Percentiles rank a stretch among this genome's conserved stretches.
Conservation (phyloP, 176 grass and related monocot genomes). For the Themeda triandra region DNA sequence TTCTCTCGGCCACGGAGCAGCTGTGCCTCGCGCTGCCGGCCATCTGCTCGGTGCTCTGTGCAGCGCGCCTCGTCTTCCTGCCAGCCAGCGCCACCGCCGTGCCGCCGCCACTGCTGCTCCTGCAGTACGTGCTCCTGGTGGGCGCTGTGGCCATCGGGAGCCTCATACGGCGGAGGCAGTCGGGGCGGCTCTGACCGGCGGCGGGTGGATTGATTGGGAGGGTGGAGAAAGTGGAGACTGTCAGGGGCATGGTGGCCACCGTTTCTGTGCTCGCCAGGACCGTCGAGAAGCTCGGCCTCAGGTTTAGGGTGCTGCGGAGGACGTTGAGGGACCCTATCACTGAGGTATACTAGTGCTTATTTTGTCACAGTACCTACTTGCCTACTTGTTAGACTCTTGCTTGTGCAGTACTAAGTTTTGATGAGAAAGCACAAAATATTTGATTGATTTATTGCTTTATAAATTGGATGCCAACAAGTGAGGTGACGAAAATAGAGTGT, state of each 20-base stretch:
- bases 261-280: constrained; percentile 51
- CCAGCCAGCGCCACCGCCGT: not conserved
- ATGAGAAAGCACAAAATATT: no score
- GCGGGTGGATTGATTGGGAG: constrained; percentile 37
- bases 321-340: constrained; percentile 55
- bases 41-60: constrained; percentile 61
- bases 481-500: no score
- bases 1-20: constrained; percentile 56
- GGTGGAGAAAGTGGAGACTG: constrained; percentile 45
- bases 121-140: constrained; percentile 55
- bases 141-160: constrained; percentile 47
- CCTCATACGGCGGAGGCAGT: constrained; percentile 65
- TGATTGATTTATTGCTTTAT: no score
- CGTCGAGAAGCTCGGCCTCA: constrained; percentile 72
- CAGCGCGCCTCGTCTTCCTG: constrained; percentile 28
- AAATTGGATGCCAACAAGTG: no score
- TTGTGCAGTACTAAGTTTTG: not conserved
- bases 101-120: constrained; percentile 7
- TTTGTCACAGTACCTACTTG: no score
- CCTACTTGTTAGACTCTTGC: not conserved
- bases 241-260: constrained; percentile 44
- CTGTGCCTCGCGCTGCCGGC: constrained; percentile 55
- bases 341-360: constrained; percentile 48
- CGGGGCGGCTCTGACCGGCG: constrained; percentile 22
- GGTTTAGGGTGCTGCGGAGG: constrained; percentile 67